Evolutionary conservation across 2,329 filamentous ascomycete genomes (phyloP).

Genomic region (Hymenotorrendiella dingleyae): DNA sequence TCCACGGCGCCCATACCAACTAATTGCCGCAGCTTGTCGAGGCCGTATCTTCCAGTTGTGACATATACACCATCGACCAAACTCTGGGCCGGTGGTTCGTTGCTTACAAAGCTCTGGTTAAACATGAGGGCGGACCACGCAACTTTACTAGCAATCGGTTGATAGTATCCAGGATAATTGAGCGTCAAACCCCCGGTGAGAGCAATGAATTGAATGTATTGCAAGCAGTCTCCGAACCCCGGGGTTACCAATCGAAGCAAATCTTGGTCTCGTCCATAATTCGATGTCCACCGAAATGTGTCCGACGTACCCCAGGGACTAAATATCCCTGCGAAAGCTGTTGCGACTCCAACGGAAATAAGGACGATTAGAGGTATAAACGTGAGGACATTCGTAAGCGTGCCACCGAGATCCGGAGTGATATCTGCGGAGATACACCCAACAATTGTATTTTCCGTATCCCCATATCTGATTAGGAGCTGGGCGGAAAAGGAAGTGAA

Average conservation of each 20-base stretch:
- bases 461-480: conserved; percentile 70
- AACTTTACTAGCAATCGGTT: conserved; percentile 80
- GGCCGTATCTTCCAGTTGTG: conserved; percentile 69
- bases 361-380: conserved; percentile 77
- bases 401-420: conserved; percentile 72
- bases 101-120: conserved; percentile 79
- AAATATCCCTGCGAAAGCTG: conserved; percentile 75
- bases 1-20: conserved; percentile 69
- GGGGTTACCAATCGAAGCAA: conserved; percentile 87
- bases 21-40: conserved; percentile 73
- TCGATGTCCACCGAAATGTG: conserved; percentile 93
- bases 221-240: conserved; percentile 91
- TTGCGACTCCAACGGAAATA: conserved; percentile 73
- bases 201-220: conserved; percentile 91
- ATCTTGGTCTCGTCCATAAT: conserved; percentile 92
- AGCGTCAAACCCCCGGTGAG: conserved; percentile 83
- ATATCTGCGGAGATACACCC: conserved; percentile 78
- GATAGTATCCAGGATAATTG: conserved; percentile 89
- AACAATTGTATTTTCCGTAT: conserved; percentile 55
- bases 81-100: conserved; percentile 57
- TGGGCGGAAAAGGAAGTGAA: conserved; percentile 77
- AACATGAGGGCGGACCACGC: conserved; percentile 91
- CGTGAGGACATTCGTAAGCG: conserved; percentile 61
- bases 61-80: conserved; percentile 83
- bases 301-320: conserved; percentile 93